Base-by-base conservation (phyloP, 1,284 basidiomycete species). In the Chondrostereum purpureum region DNA sequence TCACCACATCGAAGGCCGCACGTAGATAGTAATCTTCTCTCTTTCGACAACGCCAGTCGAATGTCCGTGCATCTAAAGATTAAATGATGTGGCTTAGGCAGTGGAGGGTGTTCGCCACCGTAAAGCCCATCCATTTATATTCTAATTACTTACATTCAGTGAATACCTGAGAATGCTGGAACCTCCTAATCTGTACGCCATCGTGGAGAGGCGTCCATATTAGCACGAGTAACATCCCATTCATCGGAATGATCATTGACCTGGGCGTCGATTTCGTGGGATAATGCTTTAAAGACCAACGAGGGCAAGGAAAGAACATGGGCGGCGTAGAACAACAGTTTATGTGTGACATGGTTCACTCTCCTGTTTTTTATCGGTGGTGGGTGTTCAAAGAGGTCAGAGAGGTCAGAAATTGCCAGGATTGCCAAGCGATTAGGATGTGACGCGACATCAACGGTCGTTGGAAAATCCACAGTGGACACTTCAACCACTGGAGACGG, bases 251-350 rank as follows among this genome's bases (percentile, higher is more conserved):
- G 16, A 16, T 43, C 43, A 57, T 54, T 8, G 61, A 62, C 18
- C 61, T n/a, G 46, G 14, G 55, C 50, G 5, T 38, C 23, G 18
- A 69, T 51, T 46, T 81, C 75, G 38, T 70, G 63, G 8, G 68
- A 62, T 37, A 82, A 54, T 10, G 59, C 58, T 24, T 61, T 59
- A 27, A 80, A 54, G 43, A 73, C 55, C 2, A 47, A 45, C 12
- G 66, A 55, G 1, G 77, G 72, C 13, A 65, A 70, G 1, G 68
- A 65, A 13, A 72, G 41, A 11, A 75, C 56, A 43, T 78, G 70
- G 1, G 72, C 77, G 3, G 72, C 73, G 53, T 83, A 84, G 57
- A 79, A 84, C 35, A 67, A 60, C 42, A 77, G 58, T 65, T 78
- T 83, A 51, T 70, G 75, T 18, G 64, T 61, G 47, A 72, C 64